Evolutionary conservation across 2,329 filamentous ascomycete species (phyloP).

Genomic region (Trichoderma sp.): DNA sequence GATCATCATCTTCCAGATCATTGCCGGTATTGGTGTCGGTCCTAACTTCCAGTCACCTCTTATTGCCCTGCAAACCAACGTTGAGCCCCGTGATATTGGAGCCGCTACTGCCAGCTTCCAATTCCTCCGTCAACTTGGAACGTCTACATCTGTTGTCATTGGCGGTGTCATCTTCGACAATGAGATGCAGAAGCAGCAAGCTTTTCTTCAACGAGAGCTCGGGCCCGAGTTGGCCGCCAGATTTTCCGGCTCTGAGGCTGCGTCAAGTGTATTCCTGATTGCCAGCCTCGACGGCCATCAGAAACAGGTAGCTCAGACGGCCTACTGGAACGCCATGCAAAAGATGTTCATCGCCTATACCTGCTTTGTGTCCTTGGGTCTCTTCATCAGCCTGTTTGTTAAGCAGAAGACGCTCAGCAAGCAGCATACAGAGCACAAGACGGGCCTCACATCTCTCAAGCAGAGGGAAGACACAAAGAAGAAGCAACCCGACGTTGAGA

Average conservation of each 20-base stretch:
- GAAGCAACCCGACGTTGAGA: conserved; percentile 25
- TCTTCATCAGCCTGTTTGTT: conserved; percentile 51
- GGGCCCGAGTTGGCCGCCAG: conserved; percentile 50
- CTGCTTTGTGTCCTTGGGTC: conserved; percentile 48
- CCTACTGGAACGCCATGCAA: conserved; percentile 52
- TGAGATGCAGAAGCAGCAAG: conserved; percentile 60
- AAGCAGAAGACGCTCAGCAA: conserved; percentile 53
- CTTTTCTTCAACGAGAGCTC: conserved; percentile 50
- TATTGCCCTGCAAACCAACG: conserved; percentile 66
- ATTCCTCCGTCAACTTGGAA: conserved; percentile 69
- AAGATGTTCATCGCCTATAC: conserved; percentile 62
- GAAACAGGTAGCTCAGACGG: conserved; percentile 43
- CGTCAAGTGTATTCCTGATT: conserved; percentile 61
- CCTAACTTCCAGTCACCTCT: conserved; percentile 70
- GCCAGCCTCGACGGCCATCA: conserved; percentile 50
- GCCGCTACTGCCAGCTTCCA: conserved; percentile 67
- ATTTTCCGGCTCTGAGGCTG: conserved; percentile 61
- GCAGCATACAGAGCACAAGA: conserved; percentile 60
- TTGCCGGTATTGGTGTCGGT: conserved; percentile 65
- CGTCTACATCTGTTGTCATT: conserved; percentile 67
- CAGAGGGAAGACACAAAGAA: conserved; percentile 28
- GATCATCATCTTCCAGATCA: conserved; percentile 61
- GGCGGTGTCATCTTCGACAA: conserved; percentile 82
- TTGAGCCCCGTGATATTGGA: conserved; percentile 65
- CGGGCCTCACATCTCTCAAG: conserved; percentile 51